Evolutionary conservation across 208 protist genomes (phyloP).

Genomic region (Leptomonas seymouri): DNA sequence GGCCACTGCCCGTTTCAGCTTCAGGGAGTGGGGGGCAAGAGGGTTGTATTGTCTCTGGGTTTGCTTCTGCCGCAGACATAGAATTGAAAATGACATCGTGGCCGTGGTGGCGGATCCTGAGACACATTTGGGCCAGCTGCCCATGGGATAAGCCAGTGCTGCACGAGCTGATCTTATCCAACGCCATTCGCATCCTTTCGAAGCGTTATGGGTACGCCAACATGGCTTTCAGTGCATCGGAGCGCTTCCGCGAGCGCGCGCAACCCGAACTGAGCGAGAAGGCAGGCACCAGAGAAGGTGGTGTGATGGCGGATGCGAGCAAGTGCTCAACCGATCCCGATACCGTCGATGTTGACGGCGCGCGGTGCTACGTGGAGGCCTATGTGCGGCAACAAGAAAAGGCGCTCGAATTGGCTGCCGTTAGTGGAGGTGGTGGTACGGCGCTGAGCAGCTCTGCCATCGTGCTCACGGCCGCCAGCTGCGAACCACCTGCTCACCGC

Average conservation of each 20-base stretch:
- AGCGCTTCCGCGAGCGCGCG: conserved; percentile 23
- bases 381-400: conserved; percentile 36
- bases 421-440: not conserved
- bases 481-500: not conserved
- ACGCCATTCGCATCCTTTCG: conserved; percentile 64
- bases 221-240: conserved; percentile 16
- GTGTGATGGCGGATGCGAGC: conserved; percentile 7
- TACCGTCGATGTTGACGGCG: conserved; percentile 43
- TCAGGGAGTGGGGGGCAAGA: not conserved
- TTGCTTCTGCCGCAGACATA: conserved; percentile 5
- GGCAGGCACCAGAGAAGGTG: no score
- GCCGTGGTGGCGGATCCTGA: conserved; percentile 57
- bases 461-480: conserved; percentile 23
- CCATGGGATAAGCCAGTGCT: conserved; percentile 37
- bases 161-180: conserved; percentile 65
- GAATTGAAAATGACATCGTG: conserved; percentile 9
- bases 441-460: not conserved
- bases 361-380: conserved; percentile 40
- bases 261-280: not conserved
- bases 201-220: conserved; percentile 48
- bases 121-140: conserved; percentile 43
- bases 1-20: conserved; percentile 18
- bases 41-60: not conserved
- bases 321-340: conserved; percentile 29
- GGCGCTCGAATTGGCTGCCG: not conserved